Conservation (phyloP, 192 early-diverging fungal species). For the Thamnidium elegans region DNA sequence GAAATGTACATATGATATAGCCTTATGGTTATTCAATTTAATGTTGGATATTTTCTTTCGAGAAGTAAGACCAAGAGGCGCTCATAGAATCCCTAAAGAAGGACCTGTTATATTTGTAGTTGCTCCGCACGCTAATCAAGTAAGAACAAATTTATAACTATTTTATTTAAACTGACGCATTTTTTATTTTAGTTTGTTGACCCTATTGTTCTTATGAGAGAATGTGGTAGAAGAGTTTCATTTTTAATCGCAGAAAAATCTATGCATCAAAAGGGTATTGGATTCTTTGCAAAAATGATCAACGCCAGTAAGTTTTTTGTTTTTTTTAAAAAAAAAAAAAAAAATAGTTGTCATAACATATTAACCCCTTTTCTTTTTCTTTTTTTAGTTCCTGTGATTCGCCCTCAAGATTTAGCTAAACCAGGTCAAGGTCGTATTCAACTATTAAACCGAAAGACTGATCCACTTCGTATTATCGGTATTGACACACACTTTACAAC, state of each 20-base stretch:
- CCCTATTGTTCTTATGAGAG: conserved; percentile 83
- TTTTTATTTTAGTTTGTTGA: conserved; percentile 80
- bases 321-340: not conserved
- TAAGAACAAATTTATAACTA: conserved; percentile 23
- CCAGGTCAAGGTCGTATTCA: conserved; percentile 70
- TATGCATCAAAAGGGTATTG: conserved; percentile 84
- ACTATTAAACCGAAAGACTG: conserved; percentile 59
- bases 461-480: conserved; percentile 71
- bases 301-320: conserved; percentile 66
- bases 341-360: conserved; percentile 12
- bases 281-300: conserved; percentile 70
- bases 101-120: conserved; percentile 96
- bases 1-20: conserved; percentile 58
- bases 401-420: conserved; percentile 87
- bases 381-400: conserved; percentile 80
- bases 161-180: not conserved
- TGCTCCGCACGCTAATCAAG: conserved; percentile 76
- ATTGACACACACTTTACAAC: conserved; percentile 66
- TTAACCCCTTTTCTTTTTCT: not conserved
- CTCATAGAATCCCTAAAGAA: conserved; percentile 76
- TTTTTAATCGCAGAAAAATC: conserved; percentile 84
- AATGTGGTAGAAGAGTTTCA: conserved; percentile 73
- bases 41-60: conserved; percentile 82
- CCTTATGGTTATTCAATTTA: conserved; percentile 62
- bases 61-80: conserved; percentile 81